These are phyloP conservation scores for Apiotrichum mycotoxinovorans DNA, from an alignment of 1,284 basidiomycete genomes.

Conservation along the genomic window DNA sequence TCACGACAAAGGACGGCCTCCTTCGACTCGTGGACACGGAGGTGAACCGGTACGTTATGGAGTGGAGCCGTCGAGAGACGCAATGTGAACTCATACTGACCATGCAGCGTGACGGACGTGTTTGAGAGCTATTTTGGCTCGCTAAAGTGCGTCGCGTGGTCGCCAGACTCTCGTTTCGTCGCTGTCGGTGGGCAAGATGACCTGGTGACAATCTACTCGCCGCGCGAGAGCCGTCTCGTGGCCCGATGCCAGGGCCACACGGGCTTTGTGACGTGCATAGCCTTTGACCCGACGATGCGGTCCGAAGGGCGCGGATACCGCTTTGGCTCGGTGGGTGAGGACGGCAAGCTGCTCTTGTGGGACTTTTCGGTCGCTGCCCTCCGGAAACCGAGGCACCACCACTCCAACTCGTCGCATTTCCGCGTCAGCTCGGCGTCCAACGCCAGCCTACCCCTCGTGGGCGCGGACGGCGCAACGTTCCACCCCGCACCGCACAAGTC, in stretches of 20 bases:
- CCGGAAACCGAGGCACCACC: conserved; percentile 47
- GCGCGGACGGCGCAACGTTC: conserved; percentile 58
- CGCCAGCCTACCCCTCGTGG: conserved; percentile 59
- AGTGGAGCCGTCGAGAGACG: too few species aligned
- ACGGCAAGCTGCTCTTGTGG: conserved; percentile 92
- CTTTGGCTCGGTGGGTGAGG: conserved; percentile 89
- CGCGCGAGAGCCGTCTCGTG: conserved; percentile 86
- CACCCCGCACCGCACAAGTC: conserved; percentile 83
- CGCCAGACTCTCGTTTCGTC: conserved; percentile 88
- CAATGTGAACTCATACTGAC: background rate
- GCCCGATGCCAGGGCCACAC: conserved; percentile 95
- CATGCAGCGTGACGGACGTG: conserved; percentile 74
- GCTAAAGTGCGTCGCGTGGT: conserved; percentile 84
- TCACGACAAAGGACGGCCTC: conserved; percentile 83
- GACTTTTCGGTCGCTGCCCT: conserved; percentile 68
- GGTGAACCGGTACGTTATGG: conserved; percentile 60
- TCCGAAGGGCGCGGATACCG: conserved; percentile 83
- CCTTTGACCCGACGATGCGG: conserved; percentile 75
- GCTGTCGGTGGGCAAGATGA: conserved; percentile 92
- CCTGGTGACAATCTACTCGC: conserved; percentile 85
- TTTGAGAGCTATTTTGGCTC: conserved; percentile 90
- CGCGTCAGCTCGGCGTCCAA: conserved; percentile 26
- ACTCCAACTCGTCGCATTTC: conserved; percentile 36
- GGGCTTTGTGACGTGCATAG: conserved; percentile 82
- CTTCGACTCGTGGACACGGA: conserved; percentile 79